Evolutionary conservation across 208 protist species (phyloP).

Genomic region (Leishmania tarentolae): DNA sequence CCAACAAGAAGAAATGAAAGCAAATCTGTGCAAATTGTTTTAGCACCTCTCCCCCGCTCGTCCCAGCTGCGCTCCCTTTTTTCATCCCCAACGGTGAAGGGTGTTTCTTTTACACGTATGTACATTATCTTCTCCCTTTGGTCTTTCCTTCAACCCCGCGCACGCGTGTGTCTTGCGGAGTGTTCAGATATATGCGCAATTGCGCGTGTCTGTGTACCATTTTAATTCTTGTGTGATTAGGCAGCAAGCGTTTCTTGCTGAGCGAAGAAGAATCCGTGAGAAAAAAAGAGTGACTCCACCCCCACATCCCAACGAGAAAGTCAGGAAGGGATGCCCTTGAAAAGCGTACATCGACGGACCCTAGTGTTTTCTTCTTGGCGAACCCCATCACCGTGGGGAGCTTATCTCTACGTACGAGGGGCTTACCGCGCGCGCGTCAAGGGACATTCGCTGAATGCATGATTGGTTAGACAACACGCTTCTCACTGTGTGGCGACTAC

Average conservation of each 20-base stretch:
- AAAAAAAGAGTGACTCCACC: background rate
- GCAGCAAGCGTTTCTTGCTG: background rate
- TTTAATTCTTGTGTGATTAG: background rate
- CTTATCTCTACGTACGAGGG: background rate
- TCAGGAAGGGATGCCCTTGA: background rate
- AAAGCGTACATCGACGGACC: background rate
- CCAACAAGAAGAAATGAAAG: constrained; percentile 16
- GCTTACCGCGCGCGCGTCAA: background rate
- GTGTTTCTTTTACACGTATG: constrained; percentile 1
- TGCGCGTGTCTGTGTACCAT: background rate
- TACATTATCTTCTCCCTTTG: background rate
- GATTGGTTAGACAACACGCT: background rate
- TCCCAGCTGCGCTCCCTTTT: background rate
- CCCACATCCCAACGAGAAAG: background rate
- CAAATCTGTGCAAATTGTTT: background rate
- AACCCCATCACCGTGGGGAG: background rate
- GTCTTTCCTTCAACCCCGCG: background rate
- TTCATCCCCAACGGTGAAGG: background rate
- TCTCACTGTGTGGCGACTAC: background rate
- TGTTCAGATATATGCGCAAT: background rate
- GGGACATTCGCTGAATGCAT: background rate
- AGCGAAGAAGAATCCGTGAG: background rate
- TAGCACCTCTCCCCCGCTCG: no score
- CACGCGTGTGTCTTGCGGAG: background rate
- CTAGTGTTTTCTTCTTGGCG: background rate